These are phyloP conservation scores for Cystofilobasidium macerans DNA, from an alignment of 768 basidiomycete genomes.

Conservation along the genomic window DNA sequence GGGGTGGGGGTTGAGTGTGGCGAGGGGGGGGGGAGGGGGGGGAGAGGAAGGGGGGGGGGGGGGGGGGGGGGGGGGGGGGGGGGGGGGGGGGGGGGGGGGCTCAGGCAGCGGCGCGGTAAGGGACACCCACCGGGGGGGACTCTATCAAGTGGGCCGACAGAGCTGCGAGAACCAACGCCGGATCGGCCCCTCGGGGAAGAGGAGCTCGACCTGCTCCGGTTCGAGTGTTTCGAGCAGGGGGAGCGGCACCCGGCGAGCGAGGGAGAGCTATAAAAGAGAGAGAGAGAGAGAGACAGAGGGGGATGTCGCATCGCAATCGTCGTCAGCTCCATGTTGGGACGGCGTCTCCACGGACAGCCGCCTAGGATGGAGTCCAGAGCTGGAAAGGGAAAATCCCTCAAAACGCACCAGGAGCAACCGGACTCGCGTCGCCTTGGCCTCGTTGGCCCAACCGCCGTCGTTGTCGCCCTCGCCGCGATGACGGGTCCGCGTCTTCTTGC, in stretches of 20 bases:
- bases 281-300: not conserved
- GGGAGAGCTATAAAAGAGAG: slow-evolving; percentile 1
- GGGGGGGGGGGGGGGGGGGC: no score
- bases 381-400: not conserved
- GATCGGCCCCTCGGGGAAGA: not conserved
- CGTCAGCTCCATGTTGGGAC: no score
- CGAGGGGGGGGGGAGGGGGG: no score
- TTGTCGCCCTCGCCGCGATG: not conserved
- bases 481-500: not conserved
- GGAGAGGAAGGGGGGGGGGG: no score
- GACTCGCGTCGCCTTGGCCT: slow-evolving; percentile 9
- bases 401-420: slow-evolving; percentile 12
- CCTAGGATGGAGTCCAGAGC: no score
- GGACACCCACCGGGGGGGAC: no score
- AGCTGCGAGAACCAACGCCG: not conserved
- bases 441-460: not conserved
- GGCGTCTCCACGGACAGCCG: no score
- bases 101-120: no score
- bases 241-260: not conserved
- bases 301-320: not conserved
- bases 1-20: no score
- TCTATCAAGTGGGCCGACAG: no score
- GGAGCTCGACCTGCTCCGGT: slow-evolving; percentile 6
- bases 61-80: no score
- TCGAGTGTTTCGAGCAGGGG: slow-evolving; percentile 4